phyloP scores from a whole-genome alignment of 2,329 filamentous ascomycete genomes.

The Stagonosporopsis tanaceti region DNA sequence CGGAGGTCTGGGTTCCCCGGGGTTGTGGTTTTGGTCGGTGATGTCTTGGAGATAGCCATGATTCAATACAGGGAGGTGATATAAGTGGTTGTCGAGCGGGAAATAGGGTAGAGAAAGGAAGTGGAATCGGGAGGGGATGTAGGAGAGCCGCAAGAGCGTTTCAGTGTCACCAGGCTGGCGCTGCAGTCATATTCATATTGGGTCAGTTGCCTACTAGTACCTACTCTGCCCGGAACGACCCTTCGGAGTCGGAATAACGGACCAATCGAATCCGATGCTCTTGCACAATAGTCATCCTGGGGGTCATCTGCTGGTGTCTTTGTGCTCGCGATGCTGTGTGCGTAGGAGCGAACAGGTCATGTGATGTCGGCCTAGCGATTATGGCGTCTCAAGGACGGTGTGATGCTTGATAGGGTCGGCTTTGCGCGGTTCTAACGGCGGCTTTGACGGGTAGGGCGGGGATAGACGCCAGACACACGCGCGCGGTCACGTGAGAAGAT shows the following conservation, averaged over 20 bases:
- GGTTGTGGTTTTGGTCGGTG: constrained; percentile 25
- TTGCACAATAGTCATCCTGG: constrained; percentile 5
- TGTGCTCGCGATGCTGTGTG: constrained; percentile 17
- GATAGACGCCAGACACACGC: constrained; percentile 14
- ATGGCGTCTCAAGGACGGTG: constrained; percentile 17
- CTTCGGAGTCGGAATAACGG: constrained; percentile 19
- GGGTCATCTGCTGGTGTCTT: constrained; percentile 17
- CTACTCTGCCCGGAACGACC: constrained; percentile 8
- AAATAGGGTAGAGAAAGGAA: background rate
- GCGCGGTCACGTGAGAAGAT: background rate
- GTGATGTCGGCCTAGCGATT: constrained; percentile 22
- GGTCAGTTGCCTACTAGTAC: constrained; percentile 1
- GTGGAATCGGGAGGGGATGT: background rate
- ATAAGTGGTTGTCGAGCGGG: background rate
- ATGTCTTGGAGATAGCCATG: constrained; percentile 10
- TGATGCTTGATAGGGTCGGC: constrained; percentile 11
- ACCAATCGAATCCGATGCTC: constrained; percentile 18
- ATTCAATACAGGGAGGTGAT: too few relatives aligned
- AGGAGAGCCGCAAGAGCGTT: background rate
- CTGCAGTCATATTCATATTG: constrained; percentile 10
- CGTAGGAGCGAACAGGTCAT: constrained; percentile 14
- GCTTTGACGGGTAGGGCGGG: constrained; percentile 8
- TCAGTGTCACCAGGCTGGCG: constrained; percentile 4
- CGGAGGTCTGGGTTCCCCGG: constrained; percentile 34
- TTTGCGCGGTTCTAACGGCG: constrained; percentile 12